A percentile compares a stretch with the other conserved stretches of the same genome.
phyloP scores from a whole-genome alignment of 768 basidiomycete genomes.

The Suillus cothurnatus region DNA sequence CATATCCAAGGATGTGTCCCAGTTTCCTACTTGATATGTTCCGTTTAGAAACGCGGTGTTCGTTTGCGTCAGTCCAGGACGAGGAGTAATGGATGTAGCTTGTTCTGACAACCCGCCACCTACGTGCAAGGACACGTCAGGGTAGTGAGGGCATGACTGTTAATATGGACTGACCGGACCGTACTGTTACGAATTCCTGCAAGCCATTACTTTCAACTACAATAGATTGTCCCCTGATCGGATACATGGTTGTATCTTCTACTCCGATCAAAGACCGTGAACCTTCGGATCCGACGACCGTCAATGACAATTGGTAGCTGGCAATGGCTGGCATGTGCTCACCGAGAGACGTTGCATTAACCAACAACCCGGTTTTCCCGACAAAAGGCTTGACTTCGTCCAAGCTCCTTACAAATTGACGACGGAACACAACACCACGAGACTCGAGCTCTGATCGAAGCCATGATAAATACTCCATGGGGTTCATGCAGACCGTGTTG shows the following conservation, averaged over 20 bases:
- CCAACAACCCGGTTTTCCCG: constrained; percentile 39
- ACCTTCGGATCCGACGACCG: constrained; percentile 37
- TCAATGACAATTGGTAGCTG: background rate
- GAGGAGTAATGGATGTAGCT: constrained; percentile 63
- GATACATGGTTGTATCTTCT: constrained; percentile 74
- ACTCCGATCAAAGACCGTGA: constrained; percentile 78
- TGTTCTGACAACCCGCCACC: constrained; percentile 16
- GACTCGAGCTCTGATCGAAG: constrained; percentile 41
- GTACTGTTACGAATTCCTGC: constrained; percentile 33
- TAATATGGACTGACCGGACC: constrained; percentile 26
- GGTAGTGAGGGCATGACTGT: too few relatives aligned
- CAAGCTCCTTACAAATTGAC: constrained; percentile 42
- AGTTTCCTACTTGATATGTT: constrained; percentile 50
- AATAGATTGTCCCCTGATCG: constrained; percentile 85
- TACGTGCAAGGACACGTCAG: background rate
- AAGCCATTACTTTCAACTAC: constrained; percentile 72
- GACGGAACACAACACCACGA: constrained; percentile 47
- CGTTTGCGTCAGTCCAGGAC: constrained; percentile 44
- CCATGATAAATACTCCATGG: constrained; percentile 53
- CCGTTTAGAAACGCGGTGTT: constrained; percentile 59
- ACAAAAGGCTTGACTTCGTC: constrained; percentile 47
- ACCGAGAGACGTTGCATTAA: constrained; percentile 63
- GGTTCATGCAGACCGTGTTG: constrained; percentile 50
- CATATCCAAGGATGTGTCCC: constrained; percentile 52
- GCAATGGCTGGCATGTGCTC: constrained; percentile 11